phyloP scores from a whole-genome alignment of 768 basidiomycete species.

The Auriscalpium orientale region DNA sequence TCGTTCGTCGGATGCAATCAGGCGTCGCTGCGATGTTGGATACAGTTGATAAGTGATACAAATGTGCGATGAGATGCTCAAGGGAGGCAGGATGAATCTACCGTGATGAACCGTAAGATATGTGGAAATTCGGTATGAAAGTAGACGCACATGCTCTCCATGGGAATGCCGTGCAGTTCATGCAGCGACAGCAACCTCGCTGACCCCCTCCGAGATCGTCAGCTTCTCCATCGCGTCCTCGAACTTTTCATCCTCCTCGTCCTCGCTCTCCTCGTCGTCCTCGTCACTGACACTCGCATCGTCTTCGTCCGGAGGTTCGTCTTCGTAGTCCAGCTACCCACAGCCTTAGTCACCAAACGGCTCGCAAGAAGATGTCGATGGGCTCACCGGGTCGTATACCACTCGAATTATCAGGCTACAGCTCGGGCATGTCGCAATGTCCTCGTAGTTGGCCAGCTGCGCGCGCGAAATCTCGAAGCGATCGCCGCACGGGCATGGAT shows the following conservation, averaged over 20 bases:
- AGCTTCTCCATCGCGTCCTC: conserved; percentile 65
- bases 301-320: conserved; percentile 48
- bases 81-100: no score
- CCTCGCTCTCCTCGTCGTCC: conserved; percentile 13
- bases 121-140: no score
- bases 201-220: conserved; percentile 33
- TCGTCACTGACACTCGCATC: conserved; percentile 27
- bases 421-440: conserved; percentile 93
- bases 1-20: no score
- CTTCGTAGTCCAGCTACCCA: conserved; percentile 73
- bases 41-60: no score
- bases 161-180: conserved; percentile 7
- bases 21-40: no score
- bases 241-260: conserved; percentile 35
- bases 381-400: conserved; percentile 87
- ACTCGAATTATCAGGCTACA: conserved; percentile 91
- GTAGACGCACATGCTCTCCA: no score
- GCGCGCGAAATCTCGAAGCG: conserved; percentile 88
- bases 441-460: conserved; percentile 85
- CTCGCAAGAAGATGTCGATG: background rate
- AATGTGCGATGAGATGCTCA: no score
- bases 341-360: background rate
- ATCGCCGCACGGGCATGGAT: conserved; percentile 97
- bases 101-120: no score
- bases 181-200: conserved; percentile 17